phyloP scores from a whole-genome alignment of 1,284 basidiomycete species.

The Rhodotorula sp. region DNA sequence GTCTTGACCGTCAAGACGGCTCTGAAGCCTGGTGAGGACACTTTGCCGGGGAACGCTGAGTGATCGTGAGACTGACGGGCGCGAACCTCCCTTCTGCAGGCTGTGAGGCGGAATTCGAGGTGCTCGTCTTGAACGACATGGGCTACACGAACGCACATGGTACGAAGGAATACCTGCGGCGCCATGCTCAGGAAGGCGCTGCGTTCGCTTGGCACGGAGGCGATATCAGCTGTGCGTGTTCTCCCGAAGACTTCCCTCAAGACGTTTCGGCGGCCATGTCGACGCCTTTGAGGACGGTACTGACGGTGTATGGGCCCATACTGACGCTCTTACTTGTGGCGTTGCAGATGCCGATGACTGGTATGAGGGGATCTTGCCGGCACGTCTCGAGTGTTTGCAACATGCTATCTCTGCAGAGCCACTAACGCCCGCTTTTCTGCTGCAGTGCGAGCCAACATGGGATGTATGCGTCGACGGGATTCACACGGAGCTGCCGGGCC shows the following conservation, averaged over 20 bases:
- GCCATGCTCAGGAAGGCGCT: constrained; percentile 40
- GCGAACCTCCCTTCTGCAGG: constrained; percentile 20
- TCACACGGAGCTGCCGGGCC: constrained; percentile 7
- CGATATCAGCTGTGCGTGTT: constrained; percentile 50
- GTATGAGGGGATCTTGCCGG: constrained; percentile 2
- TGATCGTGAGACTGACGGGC: too few relatives aligned
- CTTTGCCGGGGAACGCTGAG: too few relatives aligned
- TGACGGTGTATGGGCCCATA: not conserved
- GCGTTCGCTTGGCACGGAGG: constrained; percentile 47
- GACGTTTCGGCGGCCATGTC: too few relatives aligned
- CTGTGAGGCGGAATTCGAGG: constrained; percentile 37
- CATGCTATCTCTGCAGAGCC: not conserved
- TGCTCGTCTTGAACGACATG: constrained; percentile 49
- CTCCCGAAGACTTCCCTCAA: constrained; percentile 44
- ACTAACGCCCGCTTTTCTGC: constrained; percentile 22
- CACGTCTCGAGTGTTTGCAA: not conserved
- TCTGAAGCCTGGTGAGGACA: too few relatives aligned
- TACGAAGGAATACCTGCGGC: constrained; percentile 41
- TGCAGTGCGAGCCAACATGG: constrained; percentile 21
- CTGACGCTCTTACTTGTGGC: too few relatives aligned
- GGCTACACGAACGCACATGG: constrained; percentile 49
- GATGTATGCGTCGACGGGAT: constrained; percentile 45
- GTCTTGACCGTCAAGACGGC: constrained; percentile 43
- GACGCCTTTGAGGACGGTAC: not conserved
- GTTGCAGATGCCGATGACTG: constrained; percentile 1